Evolutionary conservation across 2,329 filamentous ascomycete species (phyloP), one percentile per base, ranked within the genome.

Genomic region (Chaetomium strumarium): DNA sequence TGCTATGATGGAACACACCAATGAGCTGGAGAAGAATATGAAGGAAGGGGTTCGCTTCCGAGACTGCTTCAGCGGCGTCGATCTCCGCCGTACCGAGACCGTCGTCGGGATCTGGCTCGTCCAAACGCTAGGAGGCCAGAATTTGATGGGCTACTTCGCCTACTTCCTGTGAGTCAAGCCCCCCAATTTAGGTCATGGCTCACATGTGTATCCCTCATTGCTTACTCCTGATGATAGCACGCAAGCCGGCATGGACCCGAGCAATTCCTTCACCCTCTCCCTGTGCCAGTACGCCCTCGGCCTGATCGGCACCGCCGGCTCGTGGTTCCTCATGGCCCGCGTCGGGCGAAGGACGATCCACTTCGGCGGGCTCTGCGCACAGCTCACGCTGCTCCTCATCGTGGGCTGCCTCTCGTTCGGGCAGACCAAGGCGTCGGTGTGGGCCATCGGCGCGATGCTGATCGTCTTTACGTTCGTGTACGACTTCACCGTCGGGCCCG

Each of bases 321-420:
- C 73, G 2, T 79, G 74, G 75, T 52, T 67, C 10, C 55, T 73
- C 37, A 72, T 73, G 67, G 45, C 52, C 16, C 41, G 51, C 1
- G 69, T 76, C 46, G 75, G 75, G 20, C 69, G 75, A 16, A 69
- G 74, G 3, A 70, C 66, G 1, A 65, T 75, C 3, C 72, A 78
- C 49, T 64, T 76, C 19, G 62, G 62, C 20, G 76, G 76, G n/a
- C 69, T 75, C 1, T 46, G 55, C 19, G 44, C 51, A 4, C 62
- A 75, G 17, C 67, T 75, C 17, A 56, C 74, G 47, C 66, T 73
- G 16, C 68, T 75, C 17, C 68, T 72, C 11, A 60, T 70, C 16
- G 68, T 79, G n/a, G 68, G 74, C 68, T 52, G 73, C 68, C 7
- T 58, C 13, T 52, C 56, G 4, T 54, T 59, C 24, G 55, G 52